phyloP scores from a whole-genome alignment of 2,329 filamentous ascomycete genomes.

The Penicillium polonicum region DNA sequence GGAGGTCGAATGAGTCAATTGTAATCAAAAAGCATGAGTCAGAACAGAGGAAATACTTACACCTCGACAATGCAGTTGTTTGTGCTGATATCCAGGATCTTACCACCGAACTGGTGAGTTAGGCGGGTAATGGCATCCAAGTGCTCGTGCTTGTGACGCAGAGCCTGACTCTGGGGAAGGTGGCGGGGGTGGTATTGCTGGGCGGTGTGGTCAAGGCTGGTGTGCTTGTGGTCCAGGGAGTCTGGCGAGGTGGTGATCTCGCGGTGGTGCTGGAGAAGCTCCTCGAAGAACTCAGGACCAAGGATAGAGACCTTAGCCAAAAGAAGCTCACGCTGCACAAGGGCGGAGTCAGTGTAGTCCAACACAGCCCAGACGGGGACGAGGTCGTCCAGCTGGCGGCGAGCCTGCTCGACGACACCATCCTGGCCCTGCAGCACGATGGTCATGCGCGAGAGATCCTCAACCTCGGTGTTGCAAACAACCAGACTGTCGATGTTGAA shows the following conservation, averaged over 20 bases:
- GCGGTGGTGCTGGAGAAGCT: constrained; percentile 89
- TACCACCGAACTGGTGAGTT: constrained; percentile 95
- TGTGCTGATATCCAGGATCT: constrained; percentile 95
- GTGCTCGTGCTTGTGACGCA: constrained; percentile 97
- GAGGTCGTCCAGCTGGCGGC: constrained; percentile 90
- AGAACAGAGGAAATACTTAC: constrained; percentile 55
- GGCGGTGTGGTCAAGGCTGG: constrained; percentile 9
- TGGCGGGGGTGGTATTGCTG: constrained; percentile 78
- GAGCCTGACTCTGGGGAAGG: constrained; percentile 79
- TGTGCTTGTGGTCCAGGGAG: constrained; percentile 27
- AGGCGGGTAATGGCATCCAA: constrained; percentile 94
- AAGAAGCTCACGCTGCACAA: constrained; percentile 93
- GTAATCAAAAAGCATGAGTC: not conserved
- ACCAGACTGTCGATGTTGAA: constrained; percentile 99
- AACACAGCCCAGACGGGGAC: constrained; percentile 98
- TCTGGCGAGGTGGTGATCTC: constrained; percentile 69
- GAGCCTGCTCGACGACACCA: constrained; percentile 94
- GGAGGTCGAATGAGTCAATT: constrained; percentile 7
- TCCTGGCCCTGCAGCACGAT: constrained; percentile 96
- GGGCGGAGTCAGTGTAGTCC: constrained; percentile 87
- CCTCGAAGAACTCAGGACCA: constrained; percentile 97
- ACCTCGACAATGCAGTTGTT: constrained; percentile 98
- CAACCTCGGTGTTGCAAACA: constrained; percentile 96
- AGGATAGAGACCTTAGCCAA: constrained; percentile 96
- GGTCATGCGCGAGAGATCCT: constrained; percentile 96